Conservation (phyloP, 495 filamentous ascomycete species). For the Penicillium fimorum region DNA sequence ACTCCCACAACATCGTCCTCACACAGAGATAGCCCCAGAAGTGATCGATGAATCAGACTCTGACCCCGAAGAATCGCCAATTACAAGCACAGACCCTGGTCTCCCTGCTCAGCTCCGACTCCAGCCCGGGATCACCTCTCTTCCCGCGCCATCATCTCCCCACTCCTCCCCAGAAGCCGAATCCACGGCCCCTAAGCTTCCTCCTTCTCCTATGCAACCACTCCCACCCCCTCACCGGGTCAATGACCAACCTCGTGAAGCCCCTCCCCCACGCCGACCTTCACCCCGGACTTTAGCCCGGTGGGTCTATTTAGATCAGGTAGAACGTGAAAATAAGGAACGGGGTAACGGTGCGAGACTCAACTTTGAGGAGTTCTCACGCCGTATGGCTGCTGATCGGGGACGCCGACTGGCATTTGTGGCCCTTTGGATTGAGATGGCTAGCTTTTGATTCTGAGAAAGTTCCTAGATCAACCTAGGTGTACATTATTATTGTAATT, state of each 20-base stretch:
- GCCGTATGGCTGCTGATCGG: slow-evolving; percentile 62
- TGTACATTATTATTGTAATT: slow-evolving; percentile 22
- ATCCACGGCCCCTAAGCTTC: slow-evolving; percentile 38
- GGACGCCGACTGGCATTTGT: slow-evolving; percentile 70
- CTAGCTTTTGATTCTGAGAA: slow-evolving; percentile 55
- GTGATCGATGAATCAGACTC: slow-evolving; percentile 1
- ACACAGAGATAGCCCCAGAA: slow-evolving; percentile 21
- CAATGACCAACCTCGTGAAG: slow-evolving; percentile 15
- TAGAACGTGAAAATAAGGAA: slow-evolving; percentile 61
- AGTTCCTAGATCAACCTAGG: neutral
- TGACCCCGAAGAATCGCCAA: slow-evolving; percentile 12
- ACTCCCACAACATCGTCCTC: slow-evolving; percentile 67
- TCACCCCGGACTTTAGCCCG: slow-evolving; percentile 51
- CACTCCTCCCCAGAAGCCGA: slow-evolving; percentile 38
- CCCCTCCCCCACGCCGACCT: slow-evolving; percentile 19
- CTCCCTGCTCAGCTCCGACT: slow-evolving; percentile 34
- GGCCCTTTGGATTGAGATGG: slow-evolving; percentile 83
- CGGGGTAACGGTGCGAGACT: slow-evolving; percentile 71
- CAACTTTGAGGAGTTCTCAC: slow-evolving; percentile 69
- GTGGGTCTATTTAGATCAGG: slow-evolving; percentile 52
- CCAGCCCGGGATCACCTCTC: slow-evolving; percentile 35
- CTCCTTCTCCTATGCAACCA: slow-evolving; percentile 38
- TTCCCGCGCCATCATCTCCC: slow-evolving; percentile 37
- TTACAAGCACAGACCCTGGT: slow-evolving; percentile 14
- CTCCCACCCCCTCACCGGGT: slow-evolving; percentile 31